Conservation (phyloP, 1,284 basidiomycete species). For the Ganoderma sp. region DNA sequence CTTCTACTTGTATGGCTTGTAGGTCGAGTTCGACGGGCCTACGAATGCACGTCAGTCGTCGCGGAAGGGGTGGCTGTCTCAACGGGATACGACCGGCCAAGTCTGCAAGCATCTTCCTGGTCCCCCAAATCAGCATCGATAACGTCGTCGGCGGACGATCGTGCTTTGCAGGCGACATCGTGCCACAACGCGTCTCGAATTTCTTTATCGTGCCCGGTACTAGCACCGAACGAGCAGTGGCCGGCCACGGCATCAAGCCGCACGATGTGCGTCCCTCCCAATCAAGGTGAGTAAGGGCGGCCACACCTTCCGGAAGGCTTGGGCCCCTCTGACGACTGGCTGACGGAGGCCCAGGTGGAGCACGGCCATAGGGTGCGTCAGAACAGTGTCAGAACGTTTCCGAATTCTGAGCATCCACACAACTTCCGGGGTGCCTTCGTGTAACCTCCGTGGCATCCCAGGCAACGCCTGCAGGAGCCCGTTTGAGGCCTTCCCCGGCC, state of each 20-base stretch:
- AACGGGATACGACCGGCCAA: neutral
- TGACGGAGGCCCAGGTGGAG: neutral
- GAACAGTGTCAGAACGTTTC: neutral
- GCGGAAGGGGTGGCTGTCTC: neutral
- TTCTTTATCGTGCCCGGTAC: neutral
- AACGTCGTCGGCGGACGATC: conserved; percentile 6
- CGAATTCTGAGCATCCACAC: neutral
- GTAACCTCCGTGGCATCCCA: neutral
- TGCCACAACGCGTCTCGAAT: neutral
- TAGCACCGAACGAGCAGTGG: conserved; percentile 1
- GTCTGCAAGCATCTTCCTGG: neutral
- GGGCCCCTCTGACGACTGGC: neutral
- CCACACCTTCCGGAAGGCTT: conserved; percentile 5
- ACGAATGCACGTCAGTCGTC: neutral
- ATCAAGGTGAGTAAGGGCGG: conserved; percentile 10
- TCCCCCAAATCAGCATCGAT: conserved; percentile 1
- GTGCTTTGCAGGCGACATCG: neutral
- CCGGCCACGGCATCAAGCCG: conserved; percentile 1
- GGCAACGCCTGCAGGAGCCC: neutral
- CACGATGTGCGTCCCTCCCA: conserved; percentile 1
- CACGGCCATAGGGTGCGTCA: conserved; percentile 5
- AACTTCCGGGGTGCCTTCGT: conserved; percentile 10
- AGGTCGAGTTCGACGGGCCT: neutral
- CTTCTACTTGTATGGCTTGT: neutral
- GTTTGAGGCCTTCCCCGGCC: neutral